Conservation (phyloP, 306 rosid species). For the Astragalus glycyphyllos region DNA sequence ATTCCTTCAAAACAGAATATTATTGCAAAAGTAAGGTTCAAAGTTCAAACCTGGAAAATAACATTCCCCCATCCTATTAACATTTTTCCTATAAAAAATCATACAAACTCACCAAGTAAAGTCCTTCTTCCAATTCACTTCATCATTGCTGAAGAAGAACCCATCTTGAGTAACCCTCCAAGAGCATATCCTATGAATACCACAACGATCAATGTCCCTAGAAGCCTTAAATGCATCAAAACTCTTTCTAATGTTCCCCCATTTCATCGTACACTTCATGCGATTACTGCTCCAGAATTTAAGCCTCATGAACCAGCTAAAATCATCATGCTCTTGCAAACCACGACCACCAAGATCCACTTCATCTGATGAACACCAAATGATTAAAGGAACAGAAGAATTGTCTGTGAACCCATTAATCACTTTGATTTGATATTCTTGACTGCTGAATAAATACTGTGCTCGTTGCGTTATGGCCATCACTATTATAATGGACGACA, state of each 20-base stretch:
- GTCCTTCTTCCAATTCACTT: conserved; percentile 69
- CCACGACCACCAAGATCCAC: conserved; percentile 74
- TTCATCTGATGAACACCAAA: conserved; percentile 72
- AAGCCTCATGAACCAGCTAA: conserved; percentile 68
- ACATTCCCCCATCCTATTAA: too few species aligned
- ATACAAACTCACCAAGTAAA: conserved; percentile 63
- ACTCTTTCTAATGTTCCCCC: conserved; percentile 58
- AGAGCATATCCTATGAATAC: conserved; percentile 54
- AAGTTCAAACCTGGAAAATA: too few species aligned
- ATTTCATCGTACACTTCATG: conserved; percentile 76
- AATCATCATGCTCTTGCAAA: conserved; percentile 79
- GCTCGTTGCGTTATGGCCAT: conserved; percentile 38
- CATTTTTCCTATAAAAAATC: too few species aligned
- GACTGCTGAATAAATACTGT: conserved; percentile 30
- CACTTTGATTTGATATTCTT: conserved; percentile 61
- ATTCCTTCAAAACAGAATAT: background rate
- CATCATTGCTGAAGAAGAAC: conserved; percentile 75
- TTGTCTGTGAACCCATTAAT: conserved; percentile 75
- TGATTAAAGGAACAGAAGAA: conserved; percentile 71
- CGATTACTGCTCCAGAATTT: conserved; percentile 52
- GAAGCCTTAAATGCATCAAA: conserved; percentile 77
- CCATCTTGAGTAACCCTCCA: conserved; percentile 79
- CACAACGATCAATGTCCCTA: conserved; percentile 64
- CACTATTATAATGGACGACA: conserved; percentile 35
- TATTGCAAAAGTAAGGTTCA: too few species aligned